Base-by-base conservation (phyloP, 2,329 filamentous ascomycete species). In the Fusarium sp. region DNA sequence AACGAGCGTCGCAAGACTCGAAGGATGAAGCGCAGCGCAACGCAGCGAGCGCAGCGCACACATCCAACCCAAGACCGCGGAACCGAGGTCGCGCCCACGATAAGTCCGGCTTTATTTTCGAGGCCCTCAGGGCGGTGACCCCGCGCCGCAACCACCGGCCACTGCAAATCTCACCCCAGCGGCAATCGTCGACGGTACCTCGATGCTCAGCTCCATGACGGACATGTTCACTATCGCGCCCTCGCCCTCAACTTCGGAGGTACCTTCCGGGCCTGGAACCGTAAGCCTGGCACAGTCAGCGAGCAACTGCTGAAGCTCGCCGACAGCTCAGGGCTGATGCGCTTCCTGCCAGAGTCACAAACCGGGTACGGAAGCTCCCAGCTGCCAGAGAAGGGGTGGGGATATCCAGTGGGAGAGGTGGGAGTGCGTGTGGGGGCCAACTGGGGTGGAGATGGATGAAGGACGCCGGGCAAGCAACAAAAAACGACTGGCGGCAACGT, bases 51-150 rank as follows among this genome's bases (percentile, higher is more conserved):
- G 30, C 30, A 32, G 30, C 30, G 25, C 47, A 67, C 58, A 27
- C 33, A 38, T 32, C 57, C 59, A 74, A 38, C 72, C 71, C 69
- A 70, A 59, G n/a, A 33, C 63, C 57, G 65, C 63, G 66, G 63
- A 75, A 65, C 67, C 70, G 63, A 78, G 70, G 73, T 71, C 64
- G 54, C 64, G 47, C 56, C 60, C 38, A 61, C 57, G 59, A 78
- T 79, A 78, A 79, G 69, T 78, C 76, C 74, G 76, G 78, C 40
- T 78, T 78, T 79, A 79, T 79, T 78, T 59, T 75, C 60, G 38
- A 68, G 60, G 72, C 63, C 63, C 54, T 72, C 43, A 79, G 76
- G 78, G 77, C 79, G 79, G 78, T 80, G 79, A 80, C 79, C 79
- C 77, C 79, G 79, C 77, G 74, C 71, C 69, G 68, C 63, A 72